Conservation (phyloP, 2,329 filamentous ascomycete genomes). For the Diaporthe vaccinii region DNA sequence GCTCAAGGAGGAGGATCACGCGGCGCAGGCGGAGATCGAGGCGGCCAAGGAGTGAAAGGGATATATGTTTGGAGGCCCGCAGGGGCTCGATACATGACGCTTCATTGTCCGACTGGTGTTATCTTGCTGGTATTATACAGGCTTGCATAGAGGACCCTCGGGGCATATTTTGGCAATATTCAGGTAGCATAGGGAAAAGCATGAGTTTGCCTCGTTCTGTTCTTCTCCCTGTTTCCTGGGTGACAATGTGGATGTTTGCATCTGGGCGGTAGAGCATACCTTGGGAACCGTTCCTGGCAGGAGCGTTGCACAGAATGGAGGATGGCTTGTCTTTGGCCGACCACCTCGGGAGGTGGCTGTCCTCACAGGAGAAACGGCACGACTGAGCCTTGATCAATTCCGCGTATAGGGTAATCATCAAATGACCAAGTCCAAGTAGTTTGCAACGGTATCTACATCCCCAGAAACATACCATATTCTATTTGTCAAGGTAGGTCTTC, state of each 20-base stretch:
- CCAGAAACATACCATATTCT: too few species aligned
- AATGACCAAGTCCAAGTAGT: too few species aligned
- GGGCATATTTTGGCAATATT: background rate
- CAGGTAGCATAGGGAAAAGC: background rate
- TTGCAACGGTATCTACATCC: too few species aligned
- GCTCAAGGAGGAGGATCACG: slow-evolving; percentile 54
- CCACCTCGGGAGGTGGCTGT: too few species aligned
- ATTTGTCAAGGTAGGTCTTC: too few species aligned
- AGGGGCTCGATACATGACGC: background rate
- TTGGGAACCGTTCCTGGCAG: too few species aligned
- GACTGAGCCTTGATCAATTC: too few species aligned
- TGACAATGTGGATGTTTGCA: background rate
- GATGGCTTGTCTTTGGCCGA: background rate
- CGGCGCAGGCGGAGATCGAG: slow-evolving; percentile 34
- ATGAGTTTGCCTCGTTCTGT: background rate
- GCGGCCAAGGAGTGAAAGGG: slow-evolving; percentile 32
- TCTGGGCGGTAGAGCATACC: background rate
- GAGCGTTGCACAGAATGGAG: background rate
- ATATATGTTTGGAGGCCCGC: background rate
- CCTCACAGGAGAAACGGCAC: too few species aligned
- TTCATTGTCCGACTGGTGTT: background rate
- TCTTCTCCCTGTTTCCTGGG: background rate
- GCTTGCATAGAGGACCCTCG: slow-evolving; percentile 2
- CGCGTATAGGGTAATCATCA: too few species aligned
- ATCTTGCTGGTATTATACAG: background rate